Base-by-base conservation (phyloP, 2,329 filamentous ascomycete species). In the Thelonectria blattea region DNA sequence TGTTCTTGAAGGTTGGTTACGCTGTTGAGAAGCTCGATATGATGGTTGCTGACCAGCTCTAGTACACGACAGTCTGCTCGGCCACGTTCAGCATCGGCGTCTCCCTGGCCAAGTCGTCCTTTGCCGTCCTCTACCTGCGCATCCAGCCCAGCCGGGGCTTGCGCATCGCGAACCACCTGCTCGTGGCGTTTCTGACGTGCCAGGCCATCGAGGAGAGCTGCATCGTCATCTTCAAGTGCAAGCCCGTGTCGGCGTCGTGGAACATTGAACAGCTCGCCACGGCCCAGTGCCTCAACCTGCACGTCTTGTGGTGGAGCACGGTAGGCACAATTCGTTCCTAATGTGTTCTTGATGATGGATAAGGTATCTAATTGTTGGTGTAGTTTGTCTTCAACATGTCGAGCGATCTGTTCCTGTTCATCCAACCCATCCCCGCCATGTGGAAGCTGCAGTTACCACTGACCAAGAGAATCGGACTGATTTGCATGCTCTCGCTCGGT, bases 341-440 rank as follows among this genome's bases (percentile, higher is more conserved):
- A n/a, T n/a, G n/a, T 0, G 11, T 20, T 24, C n/a, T 15, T 20
- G 2, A 4, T 9, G 27, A 30, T 34, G 12, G 20, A 5, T 11
- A 14, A 15, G 2, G 34, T 20, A 11, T 14, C 15, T 42, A 34
- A 56, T 41, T 24, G 2, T 3, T 34, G 22, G 14, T 2, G 15
- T 43, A 72, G 69, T 72, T 71, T 39, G 71, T 68, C 27, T 72
- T 77, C 64, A 78, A 78, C 62, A 64, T 78, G 34, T 61, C 67
- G 11, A 77, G 74, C 37, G 75, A 77, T 52, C 64, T 78, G 47
- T 64, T 74, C 24, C 63, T 78, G 8, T 76, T 77, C 55, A 63
- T 75, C 15, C 72, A 77, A 42, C 76, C 76, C 3, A 75, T 78
- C 14, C 76, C 76, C 1, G 68, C 73, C n/a, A 72, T 78, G 61